Evolutionary conservation across 768 basidiomycete species (phyloP).

Genomic region (Suillus plorans): DNA sequence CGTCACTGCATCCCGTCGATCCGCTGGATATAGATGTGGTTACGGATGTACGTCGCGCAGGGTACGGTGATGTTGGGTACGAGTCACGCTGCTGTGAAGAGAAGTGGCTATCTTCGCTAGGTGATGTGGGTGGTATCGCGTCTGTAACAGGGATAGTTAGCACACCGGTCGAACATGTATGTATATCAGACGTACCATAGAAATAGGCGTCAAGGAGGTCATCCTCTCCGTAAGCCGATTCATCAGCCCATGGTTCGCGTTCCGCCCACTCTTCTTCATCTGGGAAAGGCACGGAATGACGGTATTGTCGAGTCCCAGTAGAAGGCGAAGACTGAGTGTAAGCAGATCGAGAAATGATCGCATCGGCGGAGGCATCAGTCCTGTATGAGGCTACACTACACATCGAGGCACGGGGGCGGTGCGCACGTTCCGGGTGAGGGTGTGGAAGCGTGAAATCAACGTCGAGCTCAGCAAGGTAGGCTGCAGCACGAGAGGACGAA

Average conservation of each 20-base stretch:
- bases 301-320: slow-evolving; percentile 14
- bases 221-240: slow-evolving; percentile 30
- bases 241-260: slow-evolving; percentile 22
- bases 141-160: slow-evolving; percentile 20
- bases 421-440: slow-evolving; percentile 18
- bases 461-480: slow-evolving; percentile 32
- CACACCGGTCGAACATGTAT: neutral
- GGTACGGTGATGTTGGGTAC: slow-evolving; percentile 10
- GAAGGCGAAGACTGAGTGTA: slow-evolving; percentile 8
- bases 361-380: slow-evolving; percentile 59
- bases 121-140: slow-evolving; percentile 18
- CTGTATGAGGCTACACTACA: slow-evolving; percentile 57
- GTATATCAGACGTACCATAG: slow-evolving; percentile 26
- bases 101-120: slow-evolving; percentile 13
- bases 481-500: slow-evolving; percentile 16
- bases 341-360: slow-evolving; percentile 45
- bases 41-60: slow-evolving; percentile 27
- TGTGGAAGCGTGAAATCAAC: slow-evolving; percentile 28
- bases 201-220: slow-evolving; percentile 44
- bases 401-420: slow-evolving; percentile 39
- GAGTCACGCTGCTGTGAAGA: slow-evolving; percentile 4
- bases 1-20: slow-evolving; percentile 30
- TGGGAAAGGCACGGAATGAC: slow-evolving; percentile 14
- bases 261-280: slow-evolving; percentile 23
- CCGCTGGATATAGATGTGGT: slow-evolving; percentile 38